Evolutionary conservation across 306 rosid species (phyloP).

Genomic region (Sophora flavescens): DNA sequence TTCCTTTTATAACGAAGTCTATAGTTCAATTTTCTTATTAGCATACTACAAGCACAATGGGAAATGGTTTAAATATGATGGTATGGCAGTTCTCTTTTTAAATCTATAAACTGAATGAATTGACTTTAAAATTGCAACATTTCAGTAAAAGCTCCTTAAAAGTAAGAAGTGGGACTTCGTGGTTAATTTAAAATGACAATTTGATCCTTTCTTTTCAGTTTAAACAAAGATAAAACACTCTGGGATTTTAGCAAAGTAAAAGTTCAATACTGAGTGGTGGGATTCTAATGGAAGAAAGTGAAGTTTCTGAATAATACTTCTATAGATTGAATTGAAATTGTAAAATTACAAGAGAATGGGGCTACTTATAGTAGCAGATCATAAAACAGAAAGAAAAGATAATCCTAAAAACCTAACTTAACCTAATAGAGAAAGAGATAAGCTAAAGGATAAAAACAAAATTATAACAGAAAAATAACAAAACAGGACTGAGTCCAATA

Average conservation of each 20-base stretch:
- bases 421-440: too few species aligned
- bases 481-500: too few species aligned
- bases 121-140: slow-evolving; percentile 8
- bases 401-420: too few species aligned
- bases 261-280: slow-evolving; percentile 4
- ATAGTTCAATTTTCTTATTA: slow-evolving; percentile 9
- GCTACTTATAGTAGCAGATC: too few species aligned
- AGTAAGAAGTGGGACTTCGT: slow-evolving; percentile 18
- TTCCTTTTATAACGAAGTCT: slow-evolving; percentile 19
- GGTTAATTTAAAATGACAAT: slow-evolving; percentile 24
- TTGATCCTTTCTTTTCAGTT: slow-evolving; percentile 1
- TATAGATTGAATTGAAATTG: too few species aligned
- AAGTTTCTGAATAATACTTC: too few species aligned
- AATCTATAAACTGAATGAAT: slow-evolving; percentile 10
- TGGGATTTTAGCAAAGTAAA: slow-evolving; percentile 29
- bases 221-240: slow-evolving; percentile 9
- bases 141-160: background rate
- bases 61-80: background rate
- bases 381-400: too few species aligned
- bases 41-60: slow-evolving; percentile 12
- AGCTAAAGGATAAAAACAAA: too few species aligned
- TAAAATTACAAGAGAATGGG: too few species aligned
- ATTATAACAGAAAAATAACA: too few species aligned
- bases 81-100: slow-evolving; percentile 25
- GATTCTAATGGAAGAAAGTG: too few species aligned